Evolutionary conservation across 2,329 filamentous ascomycete species (phyloP).

Genomic region (Monosporascus sp.): DNA sequence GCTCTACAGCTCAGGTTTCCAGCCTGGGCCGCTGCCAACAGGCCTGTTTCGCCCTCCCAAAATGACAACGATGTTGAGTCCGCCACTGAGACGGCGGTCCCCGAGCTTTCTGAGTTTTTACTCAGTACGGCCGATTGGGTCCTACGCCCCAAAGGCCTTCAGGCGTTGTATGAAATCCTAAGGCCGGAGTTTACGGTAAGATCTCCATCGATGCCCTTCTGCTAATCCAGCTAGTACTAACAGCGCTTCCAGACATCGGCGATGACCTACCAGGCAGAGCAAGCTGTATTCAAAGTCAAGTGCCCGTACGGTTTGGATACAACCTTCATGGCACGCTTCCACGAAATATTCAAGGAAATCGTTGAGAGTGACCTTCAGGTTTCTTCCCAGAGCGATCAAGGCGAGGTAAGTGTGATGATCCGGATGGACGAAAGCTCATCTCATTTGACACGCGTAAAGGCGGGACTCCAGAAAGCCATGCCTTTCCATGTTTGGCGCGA

Average conservation of each 20-base stretch:
- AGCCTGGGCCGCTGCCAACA: neutral
- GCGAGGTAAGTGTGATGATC: too few relatives aligned
- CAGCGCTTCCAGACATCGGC: neutral
- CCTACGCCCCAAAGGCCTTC: constrained; percentile 10
- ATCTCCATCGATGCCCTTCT: neutral
- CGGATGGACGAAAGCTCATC: too few relatives aligned
- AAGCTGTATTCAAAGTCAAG: neutral
- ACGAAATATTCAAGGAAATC: too few relatives aligned
- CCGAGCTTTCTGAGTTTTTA: constrained; percentile 10
- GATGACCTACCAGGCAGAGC: neutral
- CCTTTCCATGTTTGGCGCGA: neutral
- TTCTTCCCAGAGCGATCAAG: too few relatives aligned
- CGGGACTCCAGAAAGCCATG: too few relatives aligned
- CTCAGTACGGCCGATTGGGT: constrained; percentile 16
- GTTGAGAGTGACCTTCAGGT: too few relatives aligned
- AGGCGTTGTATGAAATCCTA: constrained; percentile 12
- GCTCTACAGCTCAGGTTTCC: constrained; percentile 2
- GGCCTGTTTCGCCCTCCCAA: neutral
- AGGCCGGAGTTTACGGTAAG: constrained; percentile 8
- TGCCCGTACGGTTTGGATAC: constrained; percentile 1
- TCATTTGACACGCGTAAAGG: too few relatives aligned
- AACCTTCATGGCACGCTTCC: neutral
- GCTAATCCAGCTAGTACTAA: neutral
- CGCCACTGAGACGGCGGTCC: neutral
- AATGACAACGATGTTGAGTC: neutral